Conservation (phyloP, 257 asterid genomes). For the Jasminum sambac region DNA sequence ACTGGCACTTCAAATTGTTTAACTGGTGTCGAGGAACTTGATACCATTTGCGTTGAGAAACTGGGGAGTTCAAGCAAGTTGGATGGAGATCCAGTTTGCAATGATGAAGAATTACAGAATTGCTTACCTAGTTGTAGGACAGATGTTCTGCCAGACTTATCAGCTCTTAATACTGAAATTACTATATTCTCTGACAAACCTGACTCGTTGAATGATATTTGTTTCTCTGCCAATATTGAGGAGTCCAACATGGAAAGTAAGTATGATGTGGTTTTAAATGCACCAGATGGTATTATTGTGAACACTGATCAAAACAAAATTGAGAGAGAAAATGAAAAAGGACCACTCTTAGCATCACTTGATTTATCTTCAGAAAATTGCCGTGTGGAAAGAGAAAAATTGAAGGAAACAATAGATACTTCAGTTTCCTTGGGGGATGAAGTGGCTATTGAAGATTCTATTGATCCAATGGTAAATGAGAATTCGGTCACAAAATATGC, state of each 20-base stretch:
- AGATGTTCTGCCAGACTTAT: conserved; percentile 25
- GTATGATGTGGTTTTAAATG: conserved; percentile 25
- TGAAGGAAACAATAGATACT: conserved; percentile 25
- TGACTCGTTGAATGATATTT: conserved; percentile 31
- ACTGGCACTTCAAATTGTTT: conserved; percentile 21
- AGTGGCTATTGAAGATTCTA: conserved; percentile 27
- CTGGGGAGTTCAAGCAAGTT: conserved; percentile 25
- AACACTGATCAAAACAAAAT: conserved; percentile 24
- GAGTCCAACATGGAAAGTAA: conserved; percentile 31
- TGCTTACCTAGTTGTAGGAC: conserved; percentile 17
- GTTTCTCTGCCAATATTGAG: conserved; percentile 25
- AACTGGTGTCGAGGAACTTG: conserved; percentile 24
- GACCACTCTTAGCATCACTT: conserved; percentile 25
- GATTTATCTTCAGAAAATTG: conserved; percentile 23
- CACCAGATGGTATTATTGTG: conserved; percentile 23
- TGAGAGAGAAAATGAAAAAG: conserved; percentile 21
- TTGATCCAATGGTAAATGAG: conserved; percentile 25
- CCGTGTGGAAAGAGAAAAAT: conserved; percentile 25
- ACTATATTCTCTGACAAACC: background rate
- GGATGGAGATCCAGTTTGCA: conserved; percentile 30
- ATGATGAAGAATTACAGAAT: conserved; percentile 33
- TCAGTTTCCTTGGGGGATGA: conserved; percentile 26
- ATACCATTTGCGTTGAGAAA: conserved; percentile 28
- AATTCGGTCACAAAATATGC: conserved; percentile 26
- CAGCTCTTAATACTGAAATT: conserved; percentile 18